Evolutionary conservation across 768 basidiomycete species (phyloP).

Genomic region (Podaxis sp.): DNA sequence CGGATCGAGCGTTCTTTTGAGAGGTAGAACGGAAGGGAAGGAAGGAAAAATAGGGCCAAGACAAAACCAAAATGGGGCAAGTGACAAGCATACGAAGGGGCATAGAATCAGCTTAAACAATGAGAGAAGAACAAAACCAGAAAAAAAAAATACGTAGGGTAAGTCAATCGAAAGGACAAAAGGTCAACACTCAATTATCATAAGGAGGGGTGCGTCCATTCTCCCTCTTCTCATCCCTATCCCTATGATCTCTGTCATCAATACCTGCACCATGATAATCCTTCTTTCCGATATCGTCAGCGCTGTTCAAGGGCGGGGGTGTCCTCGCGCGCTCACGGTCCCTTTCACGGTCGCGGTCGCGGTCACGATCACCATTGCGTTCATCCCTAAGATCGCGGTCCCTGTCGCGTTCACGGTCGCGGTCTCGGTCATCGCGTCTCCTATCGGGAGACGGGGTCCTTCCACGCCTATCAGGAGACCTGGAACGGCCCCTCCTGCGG

Average conservation of each 20-base stretch:
- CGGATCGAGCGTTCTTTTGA: constrained; percentile 4
- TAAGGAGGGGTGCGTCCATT: constrained; percentile 61
- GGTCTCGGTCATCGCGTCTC: constrained; percentile 26
- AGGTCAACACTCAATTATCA: constrained; percentile 41
- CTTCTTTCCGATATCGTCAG: constrained; percentile 18
- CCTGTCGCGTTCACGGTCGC: constrained; percentile 22
- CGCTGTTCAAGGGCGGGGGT: constrained; percentile 13
- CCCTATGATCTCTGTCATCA: constrained; percentile 28
- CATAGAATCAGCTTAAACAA: background rate
- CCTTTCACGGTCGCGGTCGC: constrained; percentile 27
- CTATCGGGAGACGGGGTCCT: constrained; percentile 27
- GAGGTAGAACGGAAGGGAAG: background rate
- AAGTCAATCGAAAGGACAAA: background rate
- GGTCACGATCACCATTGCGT: constrained; percentile 46
- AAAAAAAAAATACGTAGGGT: background rate
- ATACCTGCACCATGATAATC: constrained; percentile 32
- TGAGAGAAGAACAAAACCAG: background rate
- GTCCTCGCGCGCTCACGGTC: constrained; percentile 17
- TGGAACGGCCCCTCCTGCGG: constrained; percentile 18
- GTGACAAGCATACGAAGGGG: background rate
- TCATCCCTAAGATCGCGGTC: constrained; percentile 38
- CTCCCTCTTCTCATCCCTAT: constrained; percentile 39
- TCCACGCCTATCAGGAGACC: constrained; percentile 14
- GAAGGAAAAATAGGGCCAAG: background rate
- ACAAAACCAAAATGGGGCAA: background rate